Evolutionary conservation across 805 yeast genomes (phyloP).

Genomic region (Yamadazyma takamatsuzukensis): DNA sequence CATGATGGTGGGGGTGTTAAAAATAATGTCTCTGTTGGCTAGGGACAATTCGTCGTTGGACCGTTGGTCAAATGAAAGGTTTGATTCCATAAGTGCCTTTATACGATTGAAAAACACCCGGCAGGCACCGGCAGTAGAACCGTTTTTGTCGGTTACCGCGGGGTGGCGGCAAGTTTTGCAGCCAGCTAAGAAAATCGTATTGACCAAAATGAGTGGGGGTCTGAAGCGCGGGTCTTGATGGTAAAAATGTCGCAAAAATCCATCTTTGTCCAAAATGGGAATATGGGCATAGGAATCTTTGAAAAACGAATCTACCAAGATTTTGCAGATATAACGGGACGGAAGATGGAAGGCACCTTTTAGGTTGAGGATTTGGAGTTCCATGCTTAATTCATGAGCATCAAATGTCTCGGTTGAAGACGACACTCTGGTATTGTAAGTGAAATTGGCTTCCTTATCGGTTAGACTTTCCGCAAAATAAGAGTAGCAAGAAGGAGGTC

Average conservation of each 20-base stretch:
- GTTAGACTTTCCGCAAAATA: constrained; percentile 9
- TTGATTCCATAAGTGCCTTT: not conserved
- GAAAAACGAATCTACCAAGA: constrained; percentile 8
- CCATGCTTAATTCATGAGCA: not conserved
- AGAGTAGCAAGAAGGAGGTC: constrained; percentile 9
- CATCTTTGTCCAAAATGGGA: constrained; percentile 10
- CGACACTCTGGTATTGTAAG: not conserved
- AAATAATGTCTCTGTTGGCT: constrained; percentile 10
- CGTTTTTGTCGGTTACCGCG: not conserved
- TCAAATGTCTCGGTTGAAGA: not conserved
- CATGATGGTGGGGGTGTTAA: constrained; percentile 12
- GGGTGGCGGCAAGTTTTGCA: not conserved
- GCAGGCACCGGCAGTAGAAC: not conserved
- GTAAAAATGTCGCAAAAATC: constrained; percentile 7
- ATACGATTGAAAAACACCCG: not conserved
- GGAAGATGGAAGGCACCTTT: not conserved
- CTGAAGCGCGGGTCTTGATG: constrained; percentile 8
- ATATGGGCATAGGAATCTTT: constrained; percentile 7
- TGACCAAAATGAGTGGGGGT: constrained; percentile 10
- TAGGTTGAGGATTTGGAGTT: not conserved
- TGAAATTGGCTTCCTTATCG: constrained; percentile 1
- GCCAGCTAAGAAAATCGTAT: not conserved
- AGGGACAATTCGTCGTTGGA: constrained; percentile 8
- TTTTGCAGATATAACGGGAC: not conserved
- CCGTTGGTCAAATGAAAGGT: constrained; percentile 10